Evolutionary conservation across 495 filamentous ascomycete species (phyloP).

Genomic region (Penicillium cataractarum): DNA sequence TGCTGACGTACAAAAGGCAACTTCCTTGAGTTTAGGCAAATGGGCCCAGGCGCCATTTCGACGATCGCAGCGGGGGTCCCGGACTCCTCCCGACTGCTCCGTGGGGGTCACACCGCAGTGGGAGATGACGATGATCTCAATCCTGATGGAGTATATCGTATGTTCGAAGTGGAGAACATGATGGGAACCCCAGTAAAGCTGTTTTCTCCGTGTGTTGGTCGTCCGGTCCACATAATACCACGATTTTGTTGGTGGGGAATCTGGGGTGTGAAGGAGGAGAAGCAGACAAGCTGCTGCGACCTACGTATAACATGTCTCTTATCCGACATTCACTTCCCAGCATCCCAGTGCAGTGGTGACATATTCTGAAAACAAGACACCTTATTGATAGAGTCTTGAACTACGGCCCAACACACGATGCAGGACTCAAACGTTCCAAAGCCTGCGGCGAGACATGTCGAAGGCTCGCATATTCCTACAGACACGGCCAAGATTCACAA

Average conservation of each 20-base stretch:
- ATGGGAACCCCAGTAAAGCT: not conserved
- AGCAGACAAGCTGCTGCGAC: not conserved
- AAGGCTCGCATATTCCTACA: constrained; percentile 11
- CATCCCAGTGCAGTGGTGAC: too few species aligned
- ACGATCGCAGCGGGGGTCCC: not conserved
- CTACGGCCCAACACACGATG: not conserved
- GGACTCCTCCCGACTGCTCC: not conserved
- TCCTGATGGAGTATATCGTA: not conserved
- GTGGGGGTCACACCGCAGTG: not conserved
- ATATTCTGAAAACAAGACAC: too few species aligned
- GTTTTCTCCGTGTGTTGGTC: not conserved
- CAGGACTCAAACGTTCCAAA: constrained; percentile 8
- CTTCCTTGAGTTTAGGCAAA: not conserved
- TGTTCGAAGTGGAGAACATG: not conserved
- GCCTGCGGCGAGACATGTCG: constrained; percentile 17
- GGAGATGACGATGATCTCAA: not conserved
- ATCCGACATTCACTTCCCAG: not conserved
- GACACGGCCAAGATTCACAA: constrained; percentile 30
- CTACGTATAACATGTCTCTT: not conserved
- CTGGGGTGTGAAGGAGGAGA: not conserved
- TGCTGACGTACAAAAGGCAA: not conserved
- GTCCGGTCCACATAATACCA: not conserved
- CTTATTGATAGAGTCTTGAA: not conserved
- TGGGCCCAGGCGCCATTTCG: not conserved
- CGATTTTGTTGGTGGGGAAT: constrained; percentile 1